A percentile compares a stretch with the other conserved stretches of the same genome.
phyloP scores from a whole-genome alignment of 371 early-diverging fungal genomes.

The Dentiscutata heterogama region DNA sequence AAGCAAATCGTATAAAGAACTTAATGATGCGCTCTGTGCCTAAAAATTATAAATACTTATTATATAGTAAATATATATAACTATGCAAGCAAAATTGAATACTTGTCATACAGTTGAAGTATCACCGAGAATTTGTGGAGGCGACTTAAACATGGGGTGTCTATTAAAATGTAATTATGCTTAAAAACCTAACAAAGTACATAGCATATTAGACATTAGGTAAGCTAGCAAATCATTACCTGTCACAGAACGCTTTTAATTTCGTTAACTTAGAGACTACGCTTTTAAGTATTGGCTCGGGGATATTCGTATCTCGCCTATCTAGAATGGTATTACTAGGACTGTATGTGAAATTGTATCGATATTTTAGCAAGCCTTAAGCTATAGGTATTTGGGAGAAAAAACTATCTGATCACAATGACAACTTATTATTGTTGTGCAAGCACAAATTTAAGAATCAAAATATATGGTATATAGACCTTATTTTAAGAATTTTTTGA shows the following conservation, averaged over 20 bases:
- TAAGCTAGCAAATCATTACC: background rate
- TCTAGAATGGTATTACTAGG: conserved; percentile 15
- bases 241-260: conserved; percentile 16
- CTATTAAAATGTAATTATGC: background rate
- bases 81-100: no score
- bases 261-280: background rate
- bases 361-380: no score
- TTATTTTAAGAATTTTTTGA: conserved; percentile 30
- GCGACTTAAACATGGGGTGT: conserved; percentile 16
- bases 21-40: background rate
- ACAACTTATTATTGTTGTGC: no score
- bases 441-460: background rate
- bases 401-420: no score
- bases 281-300: conserved; percentile 2
- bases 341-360: background rate
- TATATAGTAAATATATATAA: background rate
- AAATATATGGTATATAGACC: background rate
- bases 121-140: background rate
- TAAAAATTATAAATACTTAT: background rate
- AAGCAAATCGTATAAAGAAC: conserved; percentile 37
- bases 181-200: background rate
- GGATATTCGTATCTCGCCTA: conserved; percentile 22
- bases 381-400: no score
- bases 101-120: background rate
- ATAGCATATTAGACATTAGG: background rate